Evolutionary conservation across 805 yeast genomes (phyloP).

Genomic region (Candida dajiaensis): DNA sequence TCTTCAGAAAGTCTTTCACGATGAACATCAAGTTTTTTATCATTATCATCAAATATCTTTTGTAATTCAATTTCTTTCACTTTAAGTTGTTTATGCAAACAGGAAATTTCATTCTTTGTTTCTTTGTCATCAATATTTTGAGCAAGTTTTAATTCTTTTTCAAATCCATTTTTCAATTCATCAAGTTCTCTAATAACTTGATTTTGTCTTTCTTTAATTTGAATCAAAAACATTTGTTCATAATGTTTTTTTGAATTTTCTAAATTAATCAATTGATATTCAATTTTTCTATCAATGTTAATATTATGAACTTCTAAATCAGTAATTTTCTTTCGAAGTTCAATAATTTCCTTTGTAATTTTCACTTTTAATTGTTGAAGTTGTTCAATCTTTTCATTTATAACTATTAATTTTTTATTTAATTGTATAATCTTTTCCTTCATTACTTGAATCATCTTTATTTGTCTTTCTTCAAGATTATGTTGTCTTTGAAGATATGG

Average conservation of each 20-base stretch:
- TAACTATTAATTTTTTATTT: slow-evolving; percentile 7
- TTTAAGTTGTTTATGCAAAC: background rate
- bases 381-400: slow-evolving; percentile 4
- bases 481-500: slow-evolving; percentile 11
- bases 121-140: slow-evolving; percentile 2
- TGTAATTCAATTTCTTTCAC: background rate
- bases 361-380: slow-evolving; percentile 1
- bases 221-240: slow-evolving; percentile 11
- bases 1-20: background rate
- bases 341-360: slow-evolving; percentile 1
- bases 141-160: slow-evolving; percentile 27
- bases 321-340: slow-evolving; percentile 10
- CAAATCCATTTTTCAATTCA: slow-evolving; percentile 24
- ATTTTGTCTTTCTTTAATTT: slow-evolving; percentile 27
- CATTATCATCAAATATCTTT: background rate
- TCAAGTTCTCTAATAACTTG: slow-evolving; percentile 26
- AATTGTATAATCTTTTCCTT: slow-evolving; percentile 8
- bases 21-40: background rate
- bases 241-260: slow-evolving; percentile 7
- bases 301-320: slow-evolving; percentile 12
- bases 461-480: slow-evolving; percentile 6
- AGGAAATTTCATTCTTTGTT: background rate
- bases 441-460: slow-evolving; percentile 7
- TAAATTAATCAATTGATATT: background rate
- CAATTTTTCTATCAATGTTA: slow-evolving; percentile 11